Percentiles rank a stretch among this genome's conserved stretches.
phyloP scores from a whole-genome alignment of 768 basidiomycete genomes.

The Mycena leptocephala region DNA sequence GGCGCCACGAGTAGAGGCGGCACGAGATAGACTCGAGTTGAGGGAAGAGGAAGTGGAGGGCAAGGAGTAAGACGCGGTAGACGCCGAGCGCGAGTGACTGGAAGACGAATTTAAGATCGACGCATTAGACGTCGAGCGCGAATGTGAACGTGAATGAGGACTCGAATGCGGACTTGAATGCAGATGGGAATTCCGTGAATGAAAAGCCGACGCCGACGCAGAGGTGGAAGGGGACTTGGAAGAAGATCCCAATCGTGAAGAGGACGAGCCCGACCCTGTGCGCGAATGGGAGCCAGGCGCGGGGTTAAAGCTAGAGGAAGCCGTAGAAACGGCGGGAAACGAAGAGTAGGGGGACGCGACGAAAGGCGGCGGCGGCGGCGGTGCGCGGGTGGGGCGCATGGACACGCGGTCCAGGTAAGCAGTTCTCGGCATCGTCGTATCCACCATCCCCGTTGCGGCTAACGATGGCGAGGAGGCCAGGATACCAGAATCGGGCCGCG shows the following conservation, averaged over 20 bases:
- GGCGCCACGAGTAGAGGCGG: too few relatives aligned
- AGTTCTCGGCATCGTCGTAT: too few relatives aligned
- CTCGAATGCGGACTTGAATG: too few relatives aligned
- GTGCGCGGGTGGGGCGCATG: neutral
- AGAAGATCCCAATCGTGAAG: neutral
- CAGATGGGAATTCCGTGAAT: neutral
- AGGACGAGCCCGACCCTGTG: too few relatives aligned
- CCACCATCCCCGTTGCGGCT: too few relatives aligned
- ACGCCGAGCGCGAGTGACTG: neutral
- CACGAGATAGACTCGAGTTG: too few relatives aligned
- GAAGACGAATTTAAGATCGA: neutral
- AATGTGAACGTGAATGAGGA: neutral
- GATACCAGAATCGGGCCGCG: too few relatives aligned
- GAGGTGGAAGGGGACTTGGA: neutral
- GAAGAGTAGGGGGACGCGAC: neutral
- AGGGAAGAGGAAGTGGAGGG: too few relatives aligned
- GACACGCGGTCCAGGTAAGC: too few relatives aligned
- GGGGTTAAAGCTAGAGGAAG: too few relatives aligned
- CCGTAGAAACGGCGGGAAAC: neutral
- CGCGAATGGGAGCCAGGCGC: too few relatives aligned
- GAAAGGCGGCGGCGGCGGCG: neutral
- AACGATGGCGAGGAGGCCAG: too few relatives aligned
- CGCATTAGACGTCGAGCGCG: neutral
- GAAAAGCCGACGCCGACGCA: neutral
- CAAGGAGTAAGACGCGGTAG: neutral